A percentile compares a stretch with the other conserved stretches of the same genome.
These are phyloP conservation scores for Acrodontium crateriforme DNA, from an alignment of 2,329 filamentous ascomycete genomes.

Conservation along the genomic window DNA sequence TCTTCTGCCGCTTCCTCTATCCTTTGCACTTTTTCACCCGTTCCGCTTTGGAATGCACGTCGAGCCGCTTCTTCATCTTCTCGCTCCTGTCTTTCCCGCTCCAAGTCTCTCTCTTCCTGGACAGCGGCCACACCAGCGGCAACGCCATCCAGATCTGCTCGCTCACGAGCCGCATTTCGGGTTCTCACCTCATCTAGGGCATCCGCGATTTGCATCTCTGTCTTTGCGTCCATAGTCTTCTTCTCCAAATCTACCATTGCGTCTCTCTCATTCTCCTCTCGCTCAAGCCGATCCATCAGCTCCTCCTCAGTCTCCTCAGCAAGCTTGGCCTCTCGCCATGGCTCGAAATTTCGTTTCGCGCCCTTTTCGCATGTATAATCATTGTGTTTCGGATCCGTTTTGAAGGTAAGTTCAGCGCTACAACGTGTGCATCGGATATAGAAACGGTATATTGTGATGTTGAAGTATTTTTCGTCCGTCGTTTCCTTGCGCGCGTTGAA, in stretches of 20 bases:
- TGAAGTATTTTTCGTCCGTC: constrained; percentile 77
- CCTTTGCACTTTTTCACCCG: constrained; percentile 39
- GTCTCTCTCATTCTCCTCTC: constrained; percentile 67
- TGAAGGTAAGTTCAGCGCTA: constrained; percentile 76
- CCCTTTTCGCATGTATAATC: constrained; percentile 74
- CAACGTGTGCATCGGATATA: constrained; percentile 75
- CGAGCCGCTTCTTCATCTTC: constrained; percentile 76
- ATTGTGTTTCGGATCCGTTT: constrained; percentile 88
- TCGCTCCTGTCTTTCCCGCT: constrained; percentile 52
- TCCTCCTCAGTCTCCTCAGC: constrained; percentile 75
- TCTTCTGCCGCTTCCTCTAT: constrained; percentile 38
- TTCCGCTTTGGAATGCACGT: constrained; percentile 57
- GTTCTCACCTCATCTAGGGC: constrained; percentile 89
- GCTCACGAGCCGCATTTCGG: constrained; percentile 75
- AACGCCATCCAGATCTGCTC: constrained; percentile 50
- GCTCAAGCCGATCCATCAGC: constrained; percentile 68
- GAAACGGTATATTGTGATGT: constrained; percentile 78
- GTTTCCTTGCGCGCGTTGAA: constrained; percentile 95
- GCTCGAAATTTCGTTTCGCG: constrained; percentile 85
- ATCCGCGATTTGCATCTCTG: constrained; percentile 94
- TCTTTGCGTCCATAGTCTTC: constrained; percentile 83
- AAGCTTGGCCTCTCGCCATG: constrained; percentile 60
- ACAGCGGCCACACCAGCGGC: constrained; percentile 42
- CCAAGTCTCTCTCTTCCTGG: constrained; percentile 40
- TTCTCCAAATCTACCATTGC: constrained; percentile 92